A percentile compares a stretch with the other conserved stretches of the same genome.
Evolutionary conservation across 2,329 filamentous ascomycete species (phyloP).

Genomic region (Nannizziopsis barbatae): DNA sequence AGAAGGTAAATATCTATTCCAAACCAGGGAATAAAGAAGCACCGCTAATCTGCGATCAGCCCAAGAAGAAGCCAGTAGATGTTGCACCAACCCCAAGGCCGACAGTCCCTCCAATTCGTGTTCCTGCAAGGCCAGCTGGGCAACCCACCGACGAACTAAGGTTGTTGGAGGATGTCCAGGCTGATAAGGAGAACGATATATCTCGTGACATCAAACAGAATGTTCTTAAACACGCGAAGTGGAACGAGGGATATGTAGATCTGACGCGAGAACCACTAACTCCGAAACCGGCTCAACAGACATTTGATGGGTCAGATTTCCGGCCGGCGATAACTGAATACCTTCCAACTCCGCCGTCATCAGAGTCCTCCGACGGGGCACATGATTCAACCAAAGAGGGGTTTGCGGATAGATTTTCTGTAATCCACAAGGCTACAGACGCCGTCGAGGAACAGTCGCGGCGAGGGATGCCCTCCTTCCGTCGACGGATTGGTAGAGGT

Average conservation of each 20-base stretch:
- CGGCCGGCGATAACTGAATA: constrained; percentile 58
- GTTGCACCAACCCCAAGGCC: constrained; percentile 50
- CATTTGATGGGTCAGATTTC: constrained; percentile 49
- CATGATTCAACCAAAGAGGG: constrained; percentile 30
- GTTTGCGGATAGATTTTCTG: constrained; percentile 27
- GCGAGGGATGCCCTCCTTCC: constrained; percentile 53
- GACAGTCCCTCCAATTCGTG: constrained; percentile 54
- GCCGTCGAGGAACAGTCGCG: constrained; percentile 33
- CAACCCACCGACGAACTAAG: constrained; percentile 71
- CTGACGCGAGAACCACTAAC: constrained; percentile 75
- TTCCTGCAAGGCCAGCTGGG: constrained; percentile 58
- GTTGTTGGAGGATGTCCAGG: constrained; percentile 61
- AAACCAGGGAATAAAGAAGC: constrained; percentile 24
- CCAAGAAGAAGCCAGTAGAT: constrained; percentile 59
- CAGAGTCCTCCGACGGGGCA: constrained; percentile 36
- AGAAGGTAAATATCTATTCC: constrained; percentile 54
- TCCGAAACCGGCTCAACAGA: constrained; percentile 54
- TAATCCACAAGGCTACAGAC: constrained; percentile 33
- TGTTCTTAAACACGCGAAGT: constrained; percentile 75
- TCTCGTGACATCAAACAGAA: constrained; percentile 74
- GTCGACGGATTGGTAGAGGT: constrained; percentile 71
- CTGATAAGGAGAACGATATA: constrained; percentile 72
- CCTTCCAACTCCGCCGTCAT: constrained; percentile 42
- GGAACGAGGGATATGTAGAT: constrained; percentile 85
- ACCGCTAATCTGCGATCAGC: constrained; percentile 43